Evolutionary conservation across 768 basidiomycete species (phyloP).

Genomic region (Calocybe indica): DNA sequence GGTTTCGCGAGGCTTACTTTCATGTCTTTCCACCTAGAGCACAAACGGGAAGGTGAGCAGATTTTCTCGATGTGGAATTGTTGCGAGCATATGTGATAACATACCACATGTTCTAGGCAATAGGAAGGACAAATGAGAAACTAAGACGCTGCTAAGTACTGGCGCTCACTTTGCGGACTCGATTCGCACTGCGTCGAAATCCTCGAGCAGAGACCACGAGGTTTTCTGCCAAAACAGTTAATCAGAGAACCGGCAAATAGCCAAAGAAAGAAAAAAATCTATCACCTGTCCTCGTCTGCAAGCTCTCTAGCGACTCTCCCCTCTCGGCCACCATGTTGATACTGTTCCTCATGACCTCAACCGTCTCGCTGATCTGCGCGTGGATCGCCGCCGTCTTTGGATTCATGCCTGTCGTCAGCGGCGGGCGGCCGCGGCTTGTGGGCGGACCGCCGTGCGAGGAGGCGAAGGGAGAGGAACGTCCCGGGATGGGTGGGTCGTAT

Average conservation of each 20-base stretch:
- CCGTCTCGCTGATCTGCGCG: conserved; percentile 90
- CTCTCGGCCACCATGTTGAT: conserved; percentile 90
- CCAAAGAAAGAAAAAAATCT: conserved; percentile 9
- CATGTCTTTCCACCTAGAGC: conserved; percentile 90
- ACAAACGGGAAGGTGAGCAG: conserved; percentile 3
- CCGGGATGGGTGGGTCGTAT: too few species aligned
- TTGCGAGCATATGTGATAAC: conserved; percentile 17
- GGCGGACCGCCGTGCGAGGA: too few species aligned
- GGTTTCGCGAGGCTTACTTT: conserved; percentile 53
- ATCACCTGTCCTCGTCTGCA: conserved; percentile 97
- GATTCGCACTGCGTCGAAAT: conserved; percentile 92
- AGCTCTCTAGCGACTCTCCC: conserved; percentile 82
- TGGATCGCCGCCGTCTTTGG: conserved; percentile 63
- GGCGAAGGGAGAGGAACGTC: too few species aligned
- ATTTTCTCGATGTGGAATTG: background rate
- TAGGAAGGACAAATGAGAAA: background rate
- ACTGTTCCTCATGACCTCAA: conserved; percentile 95
- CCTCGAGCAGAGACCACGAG: conserved; percentile 94
- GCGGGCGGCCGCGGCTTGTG: too few species aligned
- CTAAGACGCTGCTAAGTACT: background rate
- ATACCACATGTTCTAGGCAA: conserved; percentile 79
- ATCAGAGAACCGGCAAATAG: background rate
- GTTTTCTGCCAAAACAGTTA: conserved; percentile 54
- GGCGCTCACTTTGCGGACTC: conserved; percentile 82
- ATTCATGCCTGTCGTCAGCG: too few species aligned